Conservation (phyloP, 495 filamentous ascomycete genomes). For the Penicillium parvum region DNA sequence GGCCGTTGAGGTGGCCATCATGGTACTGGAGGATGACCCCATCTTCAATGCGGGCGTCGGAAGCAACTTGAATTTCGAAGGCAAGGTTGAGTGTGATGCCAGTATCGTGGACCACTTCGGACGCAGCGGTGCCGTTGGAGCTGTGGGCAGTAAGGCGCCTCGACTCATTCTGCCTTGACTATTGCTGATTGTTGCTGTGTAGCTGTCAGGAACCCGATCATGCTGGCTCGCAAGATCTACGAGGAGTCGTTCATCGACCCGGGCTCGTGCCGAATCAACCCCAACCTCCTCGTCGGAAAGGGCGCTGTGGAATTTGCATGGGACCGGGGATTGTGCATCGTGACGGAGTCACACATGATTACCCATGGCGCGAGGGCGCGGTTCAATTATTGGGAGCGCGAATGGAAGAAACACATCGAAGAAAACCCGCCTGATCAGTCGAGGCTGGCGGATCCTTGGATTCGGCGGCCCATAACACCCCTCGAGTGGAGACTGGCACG, state of each 20-base stretch:
- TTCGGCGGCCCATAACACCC: slow-evolving; percentile 5
- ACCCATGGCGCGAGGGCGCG: slow-evolving; percentile 69
- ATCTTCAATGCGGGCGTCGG: slow-evolving; percentile 97
- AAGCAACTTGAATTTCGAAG: slow-evolving; percentile 89
- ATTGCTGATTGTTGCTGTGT: slow-evolving; percentile 5
- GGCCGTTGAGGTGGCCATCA: slow-evolving; percentile 89
- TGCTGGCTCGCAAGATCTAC: slow-evolving; percentile 75
- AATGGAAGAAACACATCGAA: slow-evolving; percentile 53
- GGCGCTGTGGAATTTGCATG: slow-evolving; percentile 83
- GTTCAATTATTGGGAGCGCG: slow-evolving; percentile 70
- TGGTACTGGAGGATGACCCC: slow-evolving; percentile 80
- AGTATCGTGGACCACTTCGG: slow-evolving; percentile 87
- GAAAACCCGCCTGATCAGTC: slow-evolving; percentile 5
- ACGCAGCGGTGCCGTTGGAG: slow-evolving; percentile 88
- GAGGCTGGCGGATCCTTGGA: background rate
- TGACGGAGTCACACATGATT: slow-evolving; percentile 69
- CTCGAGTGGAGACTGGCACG: no score
- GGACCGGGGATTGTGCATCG: slow-evolving; percentile 63
- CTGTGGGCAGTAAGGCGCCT: slow-evolving; percentile 68
- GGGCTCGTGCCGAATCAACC: slow-evolving; percentile 81
- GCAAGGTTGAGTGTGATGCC: slow-evolving; percentile 89
- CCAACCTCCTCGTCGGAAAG: slow-evolving; percentile 80
- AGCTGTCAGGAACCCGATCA: slow-evolving; percentile 93
- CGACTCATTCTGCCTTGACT: background rate
- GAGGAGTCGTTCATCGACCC: slow-evolving; percentile 67